Conservation (phyloP, 2,329 filamentous ascomycete species). For the Calonectria montana region DNA sequence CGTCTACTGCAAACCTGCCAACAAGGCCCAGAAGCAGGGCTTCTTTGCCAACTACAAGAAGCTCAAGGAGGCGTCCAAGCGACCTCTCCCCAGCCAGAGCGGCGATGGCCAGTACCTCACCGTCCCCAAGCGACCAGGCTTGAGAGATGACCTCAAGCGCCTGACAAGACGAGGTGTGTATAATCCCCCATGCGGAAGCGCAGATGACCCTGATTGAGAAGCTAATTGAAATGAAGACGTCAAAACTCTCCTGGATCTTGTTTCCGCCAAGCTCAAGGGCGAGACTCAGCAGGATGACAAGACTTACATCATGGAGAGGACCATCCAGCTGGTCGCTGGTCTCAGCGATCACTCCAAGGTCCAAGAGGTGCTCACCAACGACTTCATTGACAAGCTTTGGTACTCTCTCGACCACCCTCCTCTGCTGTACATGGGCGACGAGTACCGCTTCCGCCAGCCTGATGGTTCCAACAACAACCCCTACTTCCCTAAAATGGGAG, state of each 20-base stretch:
- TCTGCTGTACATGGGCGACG: slow-evolving; percentile 70
- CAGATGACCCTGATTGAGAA: neutral
- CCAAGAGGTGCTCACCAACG: slow-evolving; percentile 72
- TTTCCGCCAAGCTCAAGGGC: slow-evolving; percentile 72
- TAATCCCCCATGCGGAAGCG: neutral
- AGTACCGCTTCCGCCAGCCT: slow-evolving; percentile 73
- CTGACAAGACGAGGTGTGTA: slow-evolving; percentile 35
- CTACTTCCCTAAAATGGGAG: slow-evolving; percentile 72
- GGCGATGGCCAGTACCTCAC: slow-evolving; percentile 71
- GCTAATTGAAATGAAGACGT: slow-evolving; percentile 59
- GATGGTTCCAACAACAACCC: slow-evolving; percentile 81
- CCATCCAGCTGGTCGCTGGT: slow-evolving; percentile 76
- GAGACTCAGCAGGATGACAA: slow-evolving; percentile 76
- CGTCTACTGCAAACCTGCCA: neutral
- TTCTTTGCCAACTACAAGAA: slow-evolving; percentile 45
- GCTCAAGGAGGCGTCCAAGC: slow-evolving; percentile 60
- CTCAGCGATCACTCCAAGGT: slow-evolving; percentile 72
- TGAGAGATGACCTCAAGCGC: slow-evolving; percentile 38
- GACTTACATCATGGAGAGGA: slow-evolving; percentile 80
- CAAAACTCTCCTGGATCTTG: slow-evolving; percentile 70
- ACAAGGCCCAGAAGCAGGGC: slow-evolving; percentile 37
- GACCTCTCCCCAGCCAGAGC: slow-evolving; percentile 72
- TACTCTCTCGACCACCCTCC: slow-evolving; percentile 79
- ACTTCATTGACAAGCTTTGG: slow-evolving; percentile 78
- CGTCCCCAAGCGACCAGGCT: slow-evolving; percentile 56